phyloP scores from a whole-genome alignment of 140 eudicot species.

The Ambrosia hybrid region DNA sequence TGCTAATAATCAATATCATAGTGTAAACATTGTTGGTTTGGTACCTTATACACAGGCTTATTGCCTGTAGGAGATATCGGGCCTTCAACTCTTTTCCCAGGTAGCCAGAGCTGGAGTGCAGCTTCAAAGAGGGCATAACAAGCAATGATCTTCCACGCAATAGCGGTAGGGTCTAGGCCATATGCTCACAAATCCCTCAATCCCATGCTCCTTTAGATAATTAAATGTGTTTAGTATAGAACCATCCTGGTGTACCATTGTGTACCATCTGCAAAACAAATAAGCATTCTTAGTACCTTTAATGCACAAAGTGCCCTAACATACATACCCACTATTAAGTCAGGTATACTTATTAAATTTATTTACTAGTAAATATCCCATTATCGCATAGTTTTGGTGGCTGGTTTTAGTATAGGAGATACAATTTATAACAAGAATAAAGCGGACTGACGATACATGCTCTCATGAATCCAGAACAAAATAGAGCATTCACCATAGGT shows the following conservation, averaged over 20 bases:
- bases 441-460: not conserved
- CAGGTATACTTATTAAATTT: not conserved
- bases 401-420: conserved; percentile 7
- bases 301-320: not conserved
- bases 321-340: not conserved
- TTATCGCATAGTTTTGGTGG: not conserved
- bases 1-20: not conserved
- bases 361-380: not conserved
- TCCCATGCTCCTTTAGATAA: conserved; percentile 58
- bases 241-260: conserved; percentile 98
- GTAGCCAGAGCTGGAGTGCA: conserved; percentile 78
- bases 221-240: conserved; percentile 59
- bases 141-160: conserved; percentile 73
- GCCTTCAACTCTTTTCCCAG: conserved; percentile 88
- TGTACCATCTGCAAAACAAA: conserved; percentile 82
- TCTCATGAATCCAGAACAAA: not conserved
- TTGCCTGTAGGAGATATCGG: conserved; percentile 91
- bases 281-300: not conserved
- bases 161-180: conserved; percentile 90
- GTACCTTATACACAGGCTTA: conserved; percentile 88
- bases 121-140: conserved; percentile 87
- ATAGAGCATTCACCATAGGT: not conserved
- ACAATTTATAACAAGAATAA: not conserved
- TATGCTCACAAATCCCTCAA: conserved; percentile 63
- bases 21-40: not conserved